Conservation (phyloP, 2,329 filamentous ascomycete genomes). For the Paracoccidioides brasiliensis region DNA sequence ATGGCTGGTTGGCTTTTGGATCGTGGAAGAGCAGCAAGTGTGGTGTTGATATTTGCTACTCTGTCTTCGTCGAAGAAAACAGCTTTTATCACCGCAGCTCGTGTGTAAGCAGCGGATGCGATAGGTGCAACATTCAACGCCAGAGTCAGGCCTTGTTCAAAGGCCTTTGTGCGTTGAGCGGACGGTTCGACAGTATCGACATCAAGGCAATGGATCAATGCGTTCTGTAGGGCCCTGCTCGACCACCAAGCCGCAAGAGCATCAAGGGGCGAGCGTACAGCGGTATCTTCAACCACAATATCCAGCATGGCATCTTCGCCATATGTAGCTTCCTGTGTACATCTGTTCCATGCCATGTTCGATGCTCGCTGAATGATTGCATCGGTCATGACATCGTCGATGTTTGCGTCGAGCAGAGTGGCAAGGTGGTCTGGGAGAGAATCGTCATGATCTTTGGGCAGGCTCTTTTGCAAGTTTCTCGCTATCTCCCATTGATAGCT, state of each 20-base stretch:
- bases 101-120: slow-evolving; percentile 55
- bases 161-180: slow-evolving; percentile 27
- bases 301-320: slow-evolving; percentile 61
- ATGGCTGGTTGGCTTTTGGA: slow-evolving; percentile 13
- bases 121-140: slow-evolving; percentile 64
- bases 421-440: slow-evolving; percentile 64
- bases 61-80: slow-evolving; percentile 44
- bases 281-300: slow-evolving; percentile 68
- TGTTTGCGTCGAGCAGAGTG: slow-evolving; percentile 62
- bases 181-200: slow-evolving; percentile 29
- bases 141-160: slow-evolving; percentile 47
- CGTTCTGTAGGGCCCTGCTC: slow-evolving; percentile 55
- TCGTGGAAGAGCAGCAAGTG: slow-evolving; percentile 40
- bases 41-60: slow-evolving; percentile 38
- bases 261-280: slow-evolving; percentile 76
- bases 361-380: slow-evolving; percentile 72
- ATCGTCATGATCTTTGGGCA: slow-evolving; percentile 45
- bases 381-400: slow-evolving; percentile 67
- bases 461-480: slow-evolving; percentile 42
- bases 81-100: slow-evolving; percentile 46
- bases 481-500: slow-evolving; percentile 71
- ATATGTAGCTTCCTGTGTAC: slow-evolving; percentile 53
- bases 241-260: slow-evolving; percentile 89
- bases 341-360: slow-evolving; percentile 77
- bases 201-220: slow-evolving; percentile 51